phyloP scores from a whole-genome alignment of 257 asterid genomes.

The Penstemon davidsonii region DNA sequence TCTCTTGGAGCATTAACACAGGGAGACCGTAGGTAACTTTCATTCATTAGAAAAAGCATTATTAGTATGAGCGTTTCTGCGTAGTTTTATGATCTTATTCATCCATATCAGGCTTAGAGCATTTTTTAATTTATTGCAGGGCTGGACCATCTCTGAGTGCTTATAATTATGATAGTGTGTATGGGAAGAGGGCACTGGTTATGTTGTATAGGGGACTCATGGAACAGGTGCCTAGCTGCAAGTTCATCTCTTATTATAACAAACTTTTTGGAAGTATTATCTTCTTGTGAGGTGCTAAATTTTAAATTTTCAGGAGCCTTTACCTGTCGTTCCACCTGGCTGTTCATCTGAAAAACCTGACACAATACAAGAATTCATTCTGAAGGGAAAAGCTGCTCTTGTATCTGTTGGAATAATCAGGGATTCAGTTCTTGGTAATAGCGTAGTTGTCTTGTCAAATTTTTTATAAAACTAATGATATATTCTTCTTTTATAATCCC shows the following conservation, averaged over 20 bases:
- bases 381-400: constrained; percentile 87
- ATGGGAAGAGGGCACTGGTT: constrained; percentile 83
- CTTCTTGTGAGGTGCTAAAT: constrained; percentile 17
- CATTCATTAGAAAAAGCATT: constrained; percentile 1
- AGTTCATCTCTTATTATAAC: constrained; percentile 18
- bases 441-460: constrained; percentile 21
- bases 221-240: constrained; percentile 67
- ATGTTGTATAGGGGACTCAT: constrained; percentile 75
- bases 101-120: constrained; percentile 18
- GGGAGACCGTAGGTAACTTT: constrained; percentile 89
- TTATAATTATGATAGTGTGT: constrained; percentile 89
- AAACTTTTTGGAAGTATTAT: not conserved
- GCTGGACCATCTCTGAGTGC: constrained; percentile 97
- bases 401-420: constrained; percentile 88
- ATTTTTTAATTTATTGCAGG: constrained; percentile 52
- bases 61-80: constrained; percentile 13
- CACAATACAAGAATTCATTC: constrained; percentile 60
- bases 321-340: constrained; percentile 83
- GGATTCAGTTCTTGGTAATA: constrained; percentile 74
- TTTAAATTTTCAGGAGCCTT: constrained; percentile 52
- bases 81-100: constrained; percentile 21
- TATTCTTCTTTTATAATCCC: constrained; percentile 12
- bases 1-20: constrained; percentile 99
- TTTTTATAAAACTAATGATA: constrained; percentile 1
- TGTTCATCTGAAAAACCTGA: constrained; percentile 78